phyloP scores from a whole-genome alignment of 148 eudicot genomes.

The Silene latifolia region DNA sequence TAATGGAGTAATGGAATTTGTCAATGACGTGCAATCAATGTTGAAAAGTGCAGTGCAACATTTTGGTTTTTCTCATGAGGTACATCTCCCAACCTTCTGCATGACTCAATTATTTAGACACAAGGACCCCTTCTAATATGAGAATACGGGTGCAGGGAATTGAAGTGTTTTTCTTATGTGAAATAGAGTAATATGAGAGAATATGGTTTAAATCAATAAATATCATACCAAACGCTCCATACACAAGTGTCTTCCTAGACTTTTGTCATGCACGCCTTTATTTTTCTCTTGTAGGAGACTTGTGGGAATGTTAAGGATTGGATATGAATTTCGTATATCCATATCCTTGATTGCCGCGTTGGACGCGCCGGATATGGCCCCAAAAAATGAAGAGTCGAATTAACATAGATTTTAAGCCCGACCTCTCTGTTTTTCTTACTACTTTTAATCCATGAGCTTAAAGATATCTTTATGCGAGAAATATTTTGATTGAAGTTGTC shows the following conservation, averaged over 20 bases:
- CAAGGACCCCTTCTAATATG: not conserved
- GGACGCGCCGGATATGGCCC: not conserved
- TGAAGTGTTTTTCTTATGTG: not conserved
- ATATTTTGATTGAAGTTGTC: not conserved
- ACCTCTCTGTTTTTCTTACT: too few species aligned
- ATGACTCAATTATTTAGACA: not conserved
- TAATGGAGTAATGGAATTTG: conserved; percentile 68
- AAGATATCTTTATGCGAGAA: not conserved
- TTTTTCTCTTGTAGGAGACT: not conserved
- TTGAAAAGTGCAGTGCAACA: conserved; percentile 66
- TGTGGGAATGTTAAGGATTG: not conserved
- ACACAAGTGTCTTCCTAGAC: not conserved
- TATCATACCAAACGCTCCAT: not conserved
- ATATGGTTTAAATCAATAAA: not conserved
- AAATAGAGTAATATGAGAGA: not conserved
- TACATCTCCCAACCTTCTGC: conserved; percentile 20
- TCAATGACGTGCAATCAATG: conserved; percentile 80
- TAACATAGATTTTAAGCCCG: not conserved
- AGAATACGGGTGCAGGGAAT: not conserved
- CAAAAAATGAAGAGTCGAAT: not conserved
- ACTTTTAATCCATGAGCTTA: not conserved
- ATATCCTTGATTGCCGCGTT: not conserved
- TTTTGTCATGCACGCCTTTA: not conserved
- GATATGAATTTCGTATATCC: not conserved
- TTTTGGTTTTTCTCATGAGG: conserved; percentile 81